phyloP scores from a whole-genome alignment of 345 rosid species.

The Euphorbia tirucalli region DNA sequence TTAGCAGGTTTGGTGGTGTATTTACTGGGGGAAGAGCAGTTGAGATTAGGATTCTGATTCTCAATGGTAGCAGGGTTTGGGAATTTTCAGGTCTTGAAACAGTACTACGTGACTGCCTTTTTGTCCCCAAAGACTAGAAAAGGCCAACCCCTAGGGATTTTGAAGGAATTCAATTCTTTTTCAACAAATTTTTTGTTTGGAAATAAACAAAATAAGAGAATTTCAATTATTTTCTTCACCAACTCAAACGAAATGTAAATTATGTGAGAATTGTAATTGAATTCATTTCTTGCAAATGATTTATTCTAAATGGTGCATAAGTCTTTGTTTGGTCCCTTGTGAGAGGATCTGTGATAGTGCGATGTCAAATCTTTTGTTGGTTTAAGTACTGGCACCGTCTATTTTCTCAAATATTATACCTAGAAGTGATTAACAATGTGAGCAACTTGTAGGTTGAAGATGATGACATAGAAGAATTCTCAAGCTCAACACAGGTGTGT shows the following conservation, averaged over 20 bases:
- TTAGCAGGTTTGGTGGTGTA: not conserved
- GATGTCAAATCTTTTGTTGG: not conserved
- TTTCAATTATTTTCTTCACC: too few species aligned
- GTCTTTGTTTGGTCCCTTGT: not conserved
- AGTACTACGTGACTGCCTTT: not conserved
- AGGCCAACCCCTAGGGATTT: too few species aligned
- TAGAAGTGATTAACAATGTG: conserved; percentile 1
- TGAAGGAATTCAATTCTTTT: too few species aligned
- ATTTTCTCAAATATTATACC: not conserved
- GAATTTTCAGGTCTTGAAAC: not conserved
- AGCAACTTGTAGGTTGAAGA: conserved; percentile 42
- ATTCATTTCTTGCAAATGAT: too few species aligned
- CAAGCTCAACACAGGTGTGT: conserved; percentile 49
- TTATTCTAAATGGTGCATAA: not conserved
- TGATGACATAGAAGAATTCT: conserved; percentile 45
- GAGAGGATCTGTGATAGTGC: not conserved
- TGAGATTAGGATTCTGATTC: not conserved
- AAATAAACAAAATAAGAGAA: too few species aligned
- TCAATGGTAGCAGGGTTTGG: not conserved
- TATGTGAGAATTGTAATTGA: too few species aligned
- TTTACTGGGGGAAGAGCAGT: not conserved
- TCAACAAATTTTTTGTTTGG: too few species aligned
- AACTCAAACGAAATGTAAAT: too few species aligned
- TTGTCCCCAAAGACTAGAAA: too few species aligned
- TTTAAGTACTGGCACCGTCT: not conserved